phyloP scores from a whole-genome alignment of 495 filamentous ascomycete species.

The Lophium mytilinum region DNA sequence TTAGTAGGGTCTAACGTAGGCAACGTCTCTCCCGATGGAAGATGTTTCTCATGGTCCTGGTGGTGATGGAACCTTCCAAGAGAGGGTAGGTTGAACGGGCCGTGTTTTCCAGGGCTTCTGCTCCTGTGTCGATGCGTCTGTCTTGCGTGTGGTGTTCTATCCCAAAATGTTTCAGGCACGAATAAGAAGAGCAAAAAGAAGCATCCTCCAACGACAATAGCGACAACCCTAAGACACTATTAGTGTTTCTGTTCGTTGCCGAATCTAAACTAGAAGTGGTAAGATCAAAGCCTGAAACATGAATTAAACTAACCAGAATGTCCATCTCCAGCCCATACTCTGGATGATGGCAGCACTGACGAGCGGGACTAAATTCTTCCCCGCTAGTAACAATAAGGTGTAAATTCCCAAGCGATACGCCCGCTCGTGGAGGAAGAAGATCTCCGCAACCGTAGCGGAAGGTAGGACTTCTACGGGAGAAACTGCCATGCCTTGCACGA shows the following conservation, averaged over 20 bases:
- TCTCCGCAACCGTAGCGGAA: constrained; percentile 90
- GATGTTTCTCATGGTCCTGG: background rate
- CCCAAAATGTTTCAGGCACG: constrained; percentile 95
- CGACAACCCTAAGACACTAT: constrained; percentile 54
- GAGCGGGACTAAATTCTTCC: constrained; percentile 86
- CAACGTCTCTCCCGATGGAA: background rate
- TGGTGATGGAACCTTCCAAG: background rate
- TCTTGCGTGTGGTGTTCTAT: constrained; percentile 66
- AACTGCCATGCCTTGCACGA: constrained; percentile 82
- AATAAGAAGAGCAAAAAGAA: constrained; percentile 75
- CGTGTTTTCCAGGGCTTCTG: constrained; percentile 5
- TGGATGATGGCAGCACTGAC: constrained; percentile 83
- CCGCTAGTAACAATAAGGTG: constrained; percentile 78
- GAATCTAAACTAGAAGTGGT: background rate
- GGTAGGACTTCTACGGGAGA: constrained; percentile 92
- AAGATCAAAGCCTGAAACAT: background rate
- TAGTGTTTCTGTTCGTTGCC: constrained; percentile 18
- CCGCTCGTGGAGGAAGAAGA: constrained; percentile 91
- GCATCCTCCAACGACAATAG: constrained; percentile 73
- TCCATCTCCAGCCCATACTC: constrained; percentile 78
- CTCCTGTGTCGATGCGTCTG: background rate
- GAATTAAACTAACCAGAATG: constrained; percentile 60
- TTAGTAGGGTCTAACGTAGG: background rate
- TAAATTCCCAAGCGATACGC: constrained; percentile 96
- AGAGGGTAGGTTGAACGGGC: constrained; percentile 4